Evolutionary conservation across 257 asterid species (phyloP).

Genomic region (Primulina huaijiensis): DNA sequence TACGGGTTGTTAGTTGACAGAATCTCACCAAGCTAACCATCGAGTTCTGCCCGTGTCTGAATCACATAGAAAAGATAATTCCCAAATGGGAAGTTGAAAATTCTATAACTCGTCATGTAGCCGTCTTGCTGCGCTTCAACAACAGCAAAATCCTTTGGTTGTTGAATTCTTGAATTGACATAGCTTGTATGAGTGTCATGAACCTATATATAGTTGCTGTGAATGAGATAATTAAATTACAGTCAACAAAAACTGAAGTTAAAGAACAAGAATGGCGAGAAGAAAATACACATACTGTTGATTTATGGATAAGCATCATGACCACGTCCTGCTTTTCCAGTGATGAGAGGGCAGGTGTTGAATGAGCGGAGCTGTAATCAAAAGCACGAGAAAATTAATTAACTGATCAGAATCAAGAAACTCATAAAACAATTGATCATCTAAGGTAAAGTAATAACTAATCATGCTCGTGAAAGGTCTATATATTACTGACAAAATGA

Average conservation of each 20-base stretch:
- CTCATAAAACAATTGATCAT: neutral
- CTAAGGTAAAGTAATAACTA: neutral
- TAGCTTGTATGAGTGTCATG: slow-evolving; percentile 30
- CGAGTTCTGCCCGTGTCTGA: slow-evolving; percentile 69
- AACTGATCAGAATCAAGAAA: neutral
- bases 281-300: slow-evolving; percentile 30
- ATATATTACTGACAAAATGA: neutral
- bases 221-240: neutral
- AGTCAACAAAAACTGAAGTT: neutral
- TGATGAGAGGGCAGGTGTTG: slow-evolving; percentile 24
- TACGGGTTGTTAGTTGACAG: slow-evolving; percentile 1
- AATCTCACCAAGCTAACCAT: slow-evolving; percentile 29
- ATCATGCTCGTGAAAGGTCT: no score
- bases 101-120: slow-evolving; percentile 54
- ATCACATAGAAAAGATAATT: slow-evolving; percentile 75
- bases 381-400: neutral
- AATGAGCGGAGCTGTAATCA: slow-evolving; percentile 23
- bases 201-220: slow-evolving; percentile 31
- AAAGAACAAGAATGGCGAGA: neutral
- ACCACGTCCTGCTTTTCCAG: slow-evolving; percentile 29
- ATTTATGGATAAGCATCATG: slow-evolving; percentile 17
- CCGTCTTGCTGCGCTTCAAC: slow-evolving; percentile 64
- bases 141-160: slow-evolving; percentile 56
- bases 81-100: slow-evolving; percentile 65
- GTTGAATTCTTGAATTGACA: slow-evolving; percentile 36